These are phyloP conservation scores for Salicornia ramosissima DNA, from an alignment of 148 eudicot genomes.

Conservation along the genomic window DNA sequence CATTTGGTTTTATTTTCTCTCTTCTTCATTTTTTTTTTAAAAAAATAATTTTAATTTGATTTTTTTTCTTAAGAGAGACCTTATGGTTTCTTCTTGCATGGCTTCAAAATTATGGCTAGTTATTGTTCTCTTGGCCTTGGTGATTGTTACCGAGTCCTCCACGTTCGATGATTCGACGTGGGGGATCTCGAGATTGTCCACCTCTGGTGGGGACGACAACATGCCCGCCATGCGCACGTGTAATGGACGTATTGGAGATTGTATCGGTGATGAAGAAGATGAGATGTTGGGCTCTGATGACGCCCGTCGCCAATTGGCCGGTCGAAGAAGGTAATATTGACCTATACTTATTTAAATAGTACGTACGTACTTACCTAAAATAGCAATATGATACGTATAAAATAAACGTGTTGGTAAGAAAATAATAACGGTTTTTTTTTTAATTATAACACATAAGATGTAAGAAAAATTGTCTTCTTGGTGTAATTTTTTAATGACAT, in stretches of 20 bases:
- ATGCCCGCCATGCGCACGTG: conserved; percentile 20
- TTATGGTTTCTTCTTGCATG: conserved; percentile 22
- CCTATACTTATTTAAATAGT: neutral
- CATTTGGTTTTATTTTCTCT: neutral
- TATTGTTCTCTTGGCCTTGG: conserved; percentile 22
- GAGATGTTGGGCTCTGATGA: conserved; percentile 26
- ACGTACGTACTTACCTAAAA: neutral
- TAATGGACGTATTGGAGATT: conserved; percentile 28
- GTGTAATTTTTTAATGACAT: no score
- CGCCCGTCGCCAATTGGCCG: conserved; percentile 23
- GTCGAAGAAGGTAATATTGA: conserved; percentile 2
- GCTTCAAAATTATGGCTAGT: conserved; percentile 25
- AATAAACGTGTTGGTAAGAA: no score
- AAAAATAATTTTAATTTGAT: neutral
- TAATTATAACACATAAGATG: no score
- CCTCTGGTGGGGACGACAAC: conserved; percentile 11
- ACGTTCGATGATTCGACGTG: conserved; percentile 17
- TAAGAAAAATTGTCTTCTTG: no score
- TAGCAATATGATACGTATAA: no score
- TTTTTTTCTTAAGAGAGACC: neutral
- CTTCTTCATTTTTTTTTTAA: conserved; percentile 10
- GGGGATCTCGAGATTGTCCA: conserved; percentile 16
- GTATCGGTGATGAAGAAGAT: conserved; percentile 33
- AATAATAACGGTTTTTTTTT: no score
- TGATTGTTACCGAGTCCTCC: conserved; percentile 21